Percentiles rank a stretch among this genome's conserved stretches.
phyloP scores from a whole-genome alignment of 1,284 basidiomycete genomes.

The Microstroma glucosiphilum region DNA sequence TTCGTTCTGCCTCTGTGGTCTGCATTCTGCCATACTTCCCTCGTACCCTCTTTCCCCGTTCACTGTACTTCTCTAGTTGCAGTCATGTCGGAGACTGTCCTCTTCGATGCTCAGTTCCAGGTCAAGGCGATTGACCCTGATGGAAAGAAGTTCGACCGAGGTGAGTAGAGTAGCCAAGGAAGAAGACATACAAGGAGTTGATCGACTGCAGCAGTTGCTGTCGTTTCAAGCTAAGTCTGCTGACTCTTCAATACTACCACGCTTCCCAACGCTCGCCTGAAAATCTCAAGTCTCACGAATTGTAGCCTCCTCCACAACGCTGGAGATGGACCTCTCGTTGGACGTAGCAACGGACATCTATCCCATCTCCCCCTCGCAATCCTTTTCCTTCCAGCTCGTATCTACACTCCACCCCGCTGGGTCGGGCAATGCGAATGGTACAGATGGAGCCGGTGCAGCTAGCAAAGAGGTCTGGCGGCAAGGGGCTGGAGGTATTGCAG shows the following conservation, averaged over 20 bases:
- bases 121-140: conserved; percentile 53
- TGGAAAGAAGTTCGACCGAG: conserved; percentile 95
- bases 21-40: too few relatives aligned
- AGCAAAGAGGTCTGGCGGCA: conserved; percentile 69
- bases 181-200: not conserved
- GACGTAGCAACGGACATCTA: conserved; percentile 55
- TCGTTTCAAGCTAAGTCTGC: not conserved
- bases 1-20: too few relatives aligned
- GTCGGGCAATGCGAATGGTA: conserved; percentile 37
- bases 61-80: too few relatives aligned
- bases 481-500: conserved; percentile 77
- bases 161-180: conserved; percentile 54
- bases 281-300: conserved; percentile 31
- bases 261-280: conserved; percentile 54
- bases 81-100: conserved; percentile 42
- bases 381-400: conserved; percentile 79
- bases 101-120: conserved; percentile 49
- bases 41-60: too few relatives aligned
- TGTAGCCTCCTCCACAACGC: conserved; percentile 50
- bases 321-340: conserved; percentile 77
- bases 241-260: conserved; percentile 54
- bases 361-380: conserved; percentile 58
- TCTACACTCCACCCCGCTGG: conserved; percentile 45
- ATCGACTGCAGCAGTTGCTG: not conserved
- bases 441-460: conserved; percentile 48